Percentiles rank a stretch among this genome's conserved stretches.
phyloP scores from a whole-genome alignment of 2,329 filamentous ascomycete species.

The Hirsutella rhossiliensis region DNA sequence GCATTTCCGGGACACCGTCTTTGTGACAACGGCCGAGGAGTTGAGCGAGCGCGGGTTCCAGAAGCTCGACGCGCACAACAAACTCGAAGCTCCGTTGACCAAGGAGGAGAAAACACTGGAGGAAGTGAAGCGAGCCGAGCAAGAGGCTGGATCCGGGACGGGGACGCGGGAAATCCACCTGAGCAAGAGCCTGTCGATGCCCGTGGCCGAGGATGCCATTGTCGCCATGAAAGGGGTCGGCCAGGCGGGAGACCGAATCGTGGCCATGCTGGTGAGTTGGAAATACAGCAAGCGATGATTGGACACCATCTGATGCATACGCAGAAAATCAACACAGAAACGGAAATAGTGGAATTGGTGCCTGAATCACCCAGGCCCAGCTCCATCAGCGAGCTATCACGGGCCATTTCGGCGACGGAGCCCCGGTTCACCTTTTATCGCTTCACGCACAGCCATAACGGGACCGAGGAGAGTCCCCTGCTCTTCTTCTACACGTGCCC shows the following conservation, averaged over 20 bases:
- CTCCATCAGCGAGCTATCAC: slow-evolving; percentile 44
- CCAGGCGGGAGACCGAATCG: slow-evolving; percentile 31
- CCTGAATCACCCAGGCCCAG: slow-evolving; percentile 36
- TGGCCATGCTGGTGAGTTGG: slow-evolving; percentile 55
- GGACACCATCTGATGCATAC: slow-evolving; percentile 1
- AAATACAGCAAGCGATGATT: neutral
- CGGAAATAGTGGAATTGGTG: slow-evolving; percentile 58
- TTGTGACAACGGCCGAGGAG: slow-evolving; percentile 58
- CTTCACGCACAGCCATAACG: slow-evolving; percentile 45
- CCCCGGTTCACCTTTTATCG: slow-evolving; percentile 72
- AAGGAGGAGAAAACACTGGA: slow-evolving; percentile 63
- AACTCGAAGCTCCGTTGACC: slow-evolving; percentile 58
- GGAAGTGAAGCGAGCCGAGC: slow-evolving; percentile 64
- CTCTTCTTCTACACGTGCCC: slow-evolving; percentile 81
- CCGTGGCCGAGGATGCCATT: slow-evolving; percentile 50
- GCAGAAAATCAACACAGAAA: slow-evolving; percentile 60
- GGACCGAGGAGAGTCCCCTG: slow-evolving; percentile 42
- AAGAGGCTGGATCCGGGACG: slow-evolving; percentile 60
- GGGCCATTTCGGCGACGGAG: slow-evolving; percentile 51
- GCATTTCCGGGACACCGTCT: slow-evolving; percentile 65
- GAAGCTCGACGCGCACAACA: slow-evolving; percentile 57
- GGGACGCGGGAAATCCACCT: slow-evolving; percentile 45
- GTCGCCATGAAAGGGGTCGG: slow-evolving; percentile 49
- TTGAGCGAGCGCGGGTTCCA: slow-evolving; percentile 58
- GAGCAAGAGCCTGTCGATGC: slow-evolving; percentile 44